These are phyloP conservation scores for Lobosporangium transversale DNA, from an alignment of 192 early-diverging fungal genomes.

Conservation along the genomic window DNA sequence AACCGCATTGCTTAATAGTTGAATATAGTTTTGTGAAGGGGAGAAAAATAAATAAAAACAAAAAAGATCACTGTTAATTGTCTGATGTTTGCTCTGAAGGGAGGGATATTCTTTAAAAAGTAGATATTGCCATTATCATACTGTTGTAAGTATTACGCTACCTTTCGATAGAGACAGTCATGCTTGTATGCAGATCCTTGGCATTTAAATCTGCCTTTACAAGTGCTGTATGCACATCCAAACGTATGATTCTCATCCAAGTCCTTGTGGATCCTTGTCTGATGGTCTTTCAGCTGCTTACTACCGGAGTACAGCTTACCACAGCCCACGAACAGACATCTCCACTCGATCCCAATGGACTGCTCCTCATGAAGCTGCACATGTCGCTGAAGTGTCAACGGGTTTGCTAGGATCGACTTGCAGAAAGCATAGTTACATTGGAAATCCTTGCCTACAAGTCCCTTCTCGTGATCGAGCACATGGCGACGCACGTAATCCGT, in stretches of 20 bases:
- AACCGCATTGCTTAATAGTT: constrained; percentile 34
- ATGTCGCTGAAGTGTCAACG: constrained; percentile 48
- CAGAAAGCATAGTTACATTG: constrained; percentile 38
- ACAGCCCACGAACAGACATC: constrained; percentile 31
- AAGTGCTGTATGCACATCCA: constrained; percentile 28
- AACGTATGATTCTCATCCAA: constrained; percentile 27
- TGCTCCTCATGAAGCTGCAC: constrained; percentile 50
- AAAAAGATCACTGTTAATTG: neutral
- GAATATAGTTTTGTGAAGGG: too few relatives aligned
- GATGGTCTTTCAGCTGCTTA: constrained; percentile 48
- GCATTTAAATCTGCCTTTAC: constrained; percentile 28
- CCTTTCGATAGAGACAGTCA: constrained; percentile 37
- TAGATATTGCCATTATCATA: too few relatives aligned
- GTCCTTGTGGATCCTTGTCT: constrained; percentile 46
- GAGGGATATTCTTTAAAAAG: too few relatives aligned
- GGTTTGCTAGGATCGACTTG: constrained; percentile 43
- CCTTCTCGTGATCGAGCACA: constrained; percentile 52
- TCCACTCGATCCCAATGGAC: constrained; percentile 44
- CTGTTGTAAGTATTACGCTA: constrained; percentile 11
- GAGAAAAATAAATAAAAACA: neutral
- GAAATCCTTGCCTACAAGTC: constrained; percentile 40
- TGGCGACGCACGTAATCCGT: constrained; percentile 51
- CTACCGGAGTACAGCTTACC: constrained; percentile 46
- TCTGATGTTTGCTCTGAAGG: too few relatives aligned
- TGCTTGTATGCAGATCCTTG: constrained; percentile 46